These are phyloP conservation scores for Cyberlindnera sargentensis DNA, from an alignment of 805 yeast species.

Conservation along the genomic window DNA sequence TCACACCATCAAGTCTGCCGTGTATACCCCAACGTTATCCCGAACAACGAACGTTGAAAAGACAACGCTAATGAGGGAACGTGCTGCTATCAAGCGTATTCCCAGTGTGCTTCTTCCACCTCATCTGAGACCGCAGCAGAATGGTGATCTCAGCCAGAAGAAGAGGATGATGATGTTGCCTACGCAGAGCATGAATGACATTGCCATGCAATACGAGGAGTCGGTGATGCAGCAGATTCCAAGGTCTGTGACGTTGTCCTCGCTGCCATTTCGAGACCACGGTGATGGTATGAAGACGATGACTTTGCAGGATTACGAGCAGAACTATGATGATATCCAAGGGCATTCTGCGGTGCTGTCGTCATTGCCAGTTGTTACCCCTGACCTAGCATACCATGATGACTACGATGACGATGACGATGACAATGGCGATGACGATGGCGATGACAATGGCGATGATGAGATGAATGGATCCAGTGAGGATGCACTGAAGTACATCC, in stretches of 20 bases:
- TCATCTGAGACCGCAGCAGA: constrained; percentile 19
- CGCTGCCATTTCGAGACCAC: constrained; percentile 11
- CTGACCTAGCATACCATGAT: too few relatives aligned
- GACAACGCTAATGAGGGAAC: constrained; percentile 14
- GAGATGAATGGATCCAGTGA: constrained; percentile 14
- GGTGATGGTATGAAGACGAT: constrained; percentile 14
- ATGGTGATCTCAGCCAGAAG: neutral
- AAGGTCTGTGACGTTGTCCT: constrained; percentile 12
- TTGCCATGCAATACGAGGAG: constrained; percentile 5
- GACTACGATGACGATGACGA: constrained; percentile 1
- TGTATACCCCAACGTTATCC: constrained; percentile 10
- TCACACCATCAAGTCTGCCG: constrained; percentile 1
- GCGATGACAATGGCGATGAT: constrained; percentile 1
- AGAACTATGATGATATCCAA: constrained; percentile 8
- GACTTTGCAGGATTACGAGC: constrained; percentile 18
- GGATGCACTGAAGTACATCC: constrained; percentile 18
- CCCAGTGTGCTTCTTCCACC: constrained; percentile 23
- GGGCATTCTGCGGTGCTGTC: constrained; percentile 1
- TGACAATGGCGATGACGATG: constrained; percentile 5
- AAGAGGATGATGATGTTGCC: neutral
- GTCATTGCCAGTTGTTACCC: neutral
- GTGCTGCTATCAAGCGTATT: constrained; percentile 22
- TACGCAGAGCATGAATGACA: constrained; percentile 6
- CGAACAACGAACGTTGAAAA: constrained; percentile 1
- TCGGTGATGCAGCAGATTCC: constrained; percentile 18